Evolutionary conservation across 768 basidiomycete species (phyloP).

Genomic region (Tulasnella sp.): DNA sequence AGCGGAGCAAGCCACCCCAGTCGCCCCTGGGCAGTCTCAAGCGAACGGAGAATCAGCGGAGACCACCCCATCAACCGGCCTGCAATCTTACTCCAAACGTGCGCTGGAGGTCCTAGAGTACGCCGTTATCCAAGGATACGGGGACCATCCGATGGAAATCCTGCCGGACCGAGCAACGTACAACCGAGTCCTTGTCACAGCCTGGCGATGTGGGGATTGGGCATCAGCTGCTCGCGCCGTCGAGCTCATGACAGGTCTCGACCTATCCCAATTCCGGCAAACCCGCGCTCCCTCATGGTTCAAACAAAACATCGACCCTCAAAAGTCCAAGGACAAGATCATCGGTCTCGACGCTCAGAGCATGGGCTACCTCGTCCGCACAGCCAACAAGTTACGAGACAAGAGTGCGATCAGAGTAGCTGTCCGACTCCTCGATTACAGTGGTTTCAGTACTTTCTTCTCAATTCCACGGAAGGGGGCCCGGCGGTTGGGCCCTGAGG

Average conservation of each 20-base stretch:
- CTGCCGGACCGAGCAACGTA: constrained; percentile 52
- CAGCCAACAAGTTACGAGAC: constrained; percentile 54
- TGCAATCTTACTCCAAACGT: constrained; percentile 40
- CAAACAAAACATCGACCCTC: constrained; percentile 30
- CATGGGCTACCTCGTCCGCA: constrained; percentile 55
- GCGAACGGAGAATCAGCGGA: not conserved
- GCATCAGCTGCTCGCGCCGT: constrained; percentile 53
- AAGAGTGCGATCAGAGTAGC: constrained; percentile 55
- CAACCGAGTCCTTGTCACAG: constrained; percentile 59
- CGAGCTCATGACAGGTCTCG: constrained; percentile 64
- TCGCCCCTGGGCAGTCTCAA: not conserved
- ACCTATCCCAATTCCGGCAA: constrained; percentile 43
- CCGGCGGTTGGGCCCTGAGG: not conserved
- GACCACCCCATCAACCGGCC: constrained; percentile 35
- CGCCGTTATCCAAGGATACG: constrained; percentile 45
- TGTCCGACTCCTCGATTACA: constrained; percentile 54
- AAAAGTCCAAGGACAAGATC: constrained; percentile 40
- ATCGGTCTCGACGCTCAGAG: constrained; percentile 48
- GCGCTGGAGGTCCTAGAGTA: constrained; percentile 60
- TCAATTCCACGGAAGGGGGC: not conserved
- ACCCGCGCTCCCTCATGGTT: constrained; percentile 15
- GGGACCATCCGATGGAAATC: constrained; percentile 44
- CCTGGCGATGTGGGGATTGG: constrained; percentile 66
- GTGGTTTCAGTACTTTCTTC: constrained; percentile 41
- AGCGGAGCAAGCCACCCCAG: not conserved